A percentile compares a stretch with the other conserved stretches of the same genome.
phyloP scores from a whole-genome alignment of 202 grass and related monocot genomes.

The Carex arenaria region DNA sequence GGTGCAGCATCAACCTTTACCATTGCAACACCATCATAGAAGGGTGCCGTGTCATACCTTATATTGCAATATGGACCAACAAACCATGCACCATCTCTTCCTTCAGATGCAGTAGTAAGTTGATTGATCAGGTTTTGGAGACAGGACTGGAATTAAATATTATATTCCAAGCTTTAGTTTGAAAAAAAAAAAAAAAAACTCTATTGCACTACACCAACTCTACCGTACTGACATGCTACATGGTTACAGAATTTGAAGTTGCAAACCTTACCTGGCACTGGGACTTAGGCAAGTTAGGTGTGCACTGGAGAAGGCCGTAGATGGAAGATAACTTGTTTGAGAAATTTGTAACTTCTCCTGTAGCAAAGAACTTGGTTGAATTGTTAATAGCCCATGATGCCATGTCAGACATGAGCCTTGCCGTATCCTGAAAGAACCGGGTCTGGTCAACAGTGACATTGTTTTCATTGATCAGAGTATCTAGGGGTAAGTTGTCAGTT shows the following conservation, averaged over 20 bases:
- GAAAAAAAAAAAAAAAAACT: not conserved
- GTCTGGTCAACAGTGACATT: conserved; percentile 27
- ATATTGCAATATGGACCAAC: conserved; percentile 39
- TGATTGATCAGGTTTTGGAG: conserved; percentile 12
- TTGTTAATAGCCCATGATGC: conserved; percentile 20
- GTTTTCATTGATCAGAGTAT: conserved; percentile 14
- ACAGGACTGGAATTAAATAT: conserved; percentile 12
- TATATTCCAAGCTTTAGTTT: not conserved
- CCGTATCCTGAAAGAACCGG: conserved; percentile 30
- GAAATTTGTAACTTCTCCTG: conserved; percentile 32
- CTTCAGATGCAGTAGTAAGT: not conserved
- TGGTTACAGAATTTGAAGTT: not conserved
- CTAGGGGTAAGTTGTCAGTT: conserved; percentile 24
- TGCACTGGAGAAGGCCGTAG: conserved; percentile 46
- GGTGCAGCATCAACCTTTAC: conserved; percentile 32
- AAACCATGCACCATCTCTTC: conserved; percentile 26
- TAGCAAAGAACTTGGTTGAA: conserved; percentile 28
- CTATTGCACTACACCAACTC: not conserved
- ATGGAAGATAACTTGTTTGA: not conserved
- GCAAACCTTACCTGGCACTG: conserved; percentile 17
- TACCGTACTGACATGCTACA: not conserved
- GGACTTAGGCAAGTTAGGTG: not conserved
- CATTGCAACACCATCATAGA: conserved; percentile 40
- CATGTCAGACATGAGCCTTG: conserved; percentile 22
- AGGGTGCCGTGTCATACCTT: conserved; percentile 49